These are phyloP conservation scores for Fusarium fracticaudum DNA, from an alignment of 2,329 filamentous ascomycete species.

Conservation along the genomic window DNA sequence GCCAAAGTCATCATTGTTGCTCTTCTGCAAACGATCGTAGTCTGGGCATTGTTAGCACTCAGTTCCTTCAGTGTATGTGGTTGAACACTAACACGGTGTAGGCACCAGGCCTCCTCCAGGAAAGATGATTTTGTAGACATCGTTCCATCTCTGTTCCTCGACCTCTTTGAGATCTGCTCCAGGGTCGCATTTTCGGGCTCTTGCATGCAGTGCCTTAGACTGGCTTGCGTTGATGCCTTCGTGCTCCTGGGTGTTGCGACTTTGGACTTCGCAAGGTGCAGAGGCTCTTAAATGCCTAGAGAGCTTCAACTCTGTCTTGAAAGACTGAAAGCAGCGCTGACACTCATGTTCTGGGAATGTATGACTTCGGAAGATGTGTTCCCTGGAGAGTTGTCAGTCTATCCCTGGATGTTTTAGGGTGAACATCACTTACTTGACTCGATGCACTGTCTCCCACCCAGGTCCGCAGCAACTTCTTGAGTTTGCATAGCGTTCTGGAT, in stretches of 20 bases:
- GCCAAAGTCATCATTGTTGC: neutral
- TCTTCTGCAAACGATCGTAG: neutral
- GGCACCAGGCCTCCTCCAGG: conserved; percentile 2
- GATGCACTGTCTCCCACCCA: conserved; percentile 20
- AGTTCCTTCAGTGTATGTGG: neutral
- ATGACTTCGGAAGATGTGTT: conserved; percentile 28
- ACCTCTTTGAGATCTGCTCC: neutral
- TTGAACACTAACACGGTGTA: conserved; percentile 25
- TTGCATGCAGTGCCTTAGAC: conserved; percentile 2
- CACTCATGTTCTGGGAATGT: conserved; percentile 18
- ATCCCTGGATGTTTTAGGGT: neutral
- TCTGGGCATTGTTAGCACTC: conserved; percentile 14
- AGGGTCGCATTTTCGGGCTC: neutral
- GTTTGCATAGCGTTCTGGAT: conserved; percentile 4
- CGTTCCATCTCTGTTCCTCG: conserved; percentile 26
- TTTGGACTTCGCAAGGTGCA: conserved; percentile 6
- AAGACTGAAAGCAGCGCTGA: conserved; percentile 12
- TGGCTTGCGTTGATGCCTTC: conserved; percentile 21
- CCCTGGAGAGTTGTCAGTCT: neutral
- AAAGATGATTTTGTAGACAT: conserved; percentile 26
- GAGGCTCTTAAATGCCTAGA: conserved; percentile 2
- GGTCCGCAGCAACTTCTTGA: conserved; percentile 26
- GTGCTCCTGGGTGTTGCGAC: neutral
- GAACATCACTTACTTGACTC: conserved; percentile 23
- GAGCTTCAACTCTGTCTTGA: neutral